Percentiles rank a stretch among this genome's conserved stretches.
phyloP scores from a whole-genome alignment of 140 eudicot genomes.

The Bidens hawaiensis region DNA sequence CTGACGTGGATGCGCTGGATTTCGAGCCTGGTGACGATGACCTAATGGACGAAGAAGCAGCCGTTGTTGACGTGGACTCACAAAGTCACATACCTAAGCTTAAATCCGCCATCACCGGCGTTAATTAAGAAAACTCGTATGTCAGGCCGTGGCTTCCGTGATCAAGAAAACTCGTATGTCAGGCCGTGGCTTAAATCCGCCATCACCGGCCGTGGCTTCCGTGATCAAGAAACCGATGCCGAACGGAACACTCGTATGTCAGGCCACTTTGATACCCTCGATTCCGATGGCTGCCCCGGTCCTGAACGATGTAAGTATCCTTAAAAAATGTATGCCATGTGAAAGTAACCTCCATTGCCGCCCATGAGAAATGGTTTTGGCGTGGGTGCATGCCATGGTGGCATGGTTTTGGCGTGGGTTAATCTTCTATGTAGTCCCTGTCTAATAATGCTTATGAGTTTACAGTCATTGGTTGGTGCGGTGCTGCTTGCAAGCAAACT shows the following conservation, averaged over 20 bases:
- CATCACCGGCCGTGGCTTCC: too few species aligned
- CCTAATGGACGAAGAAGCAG: constrained; percentile 90
- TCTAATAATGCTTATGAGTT: too few species aligned
- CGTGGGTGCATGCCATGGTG: too few species aligned
- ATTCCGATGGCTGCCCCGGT: constrained; percentile 91
- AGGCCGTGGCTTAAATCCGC: constrained; percentile 91
- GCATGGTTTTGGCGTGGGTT: too few species aligned
- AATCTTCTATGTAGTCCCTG: too few species aligned
- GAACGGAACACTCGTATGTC: constrained; percentile 76
- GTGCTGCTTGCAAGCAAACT: too few species aligned
- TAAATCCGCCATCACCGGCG: constrained; percentile 85
- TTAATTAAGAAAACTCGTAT: constrained; percentile 59
- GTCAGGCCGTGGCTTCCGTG: constrained; percentile 92
- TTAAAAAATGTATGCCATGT: too few species aligned
- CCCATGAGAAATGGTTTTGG: too few species aligned
- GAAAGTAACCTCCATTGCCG: too few species aligned
- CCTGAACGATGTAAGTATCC: constrained; percentile 87
- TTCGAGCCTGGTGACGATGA: constrained; percentile 97
- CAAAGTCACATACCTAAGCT: constrained; percentile 60
- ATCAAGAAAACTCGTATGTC: too few species aligned
- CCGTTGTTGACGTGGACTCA: constrained; percentile 40
- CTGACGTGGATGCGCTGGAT: constrained; percentile 80
- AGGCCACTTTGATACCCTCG: constrained; percentile 81
- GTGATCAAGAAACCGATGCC: constrained; percentile 66
- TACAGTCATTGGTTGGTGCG: too few species aligned